Evolutionary conservation across 176 grass and related monocot genomes (phyloP).

Genomic region (Cenchrus americanus): DNA sequence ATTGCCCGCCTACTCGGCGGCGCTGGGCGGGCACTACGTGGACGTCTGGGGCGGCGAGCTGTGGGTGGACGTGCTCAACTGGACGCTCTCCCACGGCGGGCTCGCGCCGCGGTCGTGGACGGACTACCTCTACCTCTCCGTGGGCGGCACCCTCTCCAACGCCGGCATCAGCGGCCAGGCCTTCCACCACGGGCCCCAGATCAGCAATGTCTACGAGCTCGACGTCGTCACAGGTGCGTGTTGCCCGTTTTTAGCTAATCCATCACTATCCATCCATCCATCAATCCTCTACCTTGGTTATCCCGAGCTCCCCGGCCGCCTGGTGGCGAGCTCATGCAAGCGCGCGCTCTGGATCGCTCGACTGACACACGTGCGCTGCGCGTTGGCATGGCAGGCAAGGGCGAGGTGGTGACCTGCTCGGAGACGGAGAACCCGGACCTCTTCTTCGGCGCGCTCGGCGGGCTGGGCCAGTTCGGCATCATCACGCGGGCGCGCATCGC

Average conservation of each 20-base stretch:
- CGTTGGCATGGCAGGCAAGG: slow-evolving; percentile 56
- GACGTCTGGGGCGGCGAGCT: slow-evolving; percentile 90
- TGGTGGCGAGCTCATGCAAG: not conserved
- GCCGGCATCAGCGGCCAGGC: slow-evolving; percentile 90
- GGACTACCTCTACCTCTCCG: slow-evolving; percentile 88
- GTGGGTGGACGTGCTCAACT: slow-evolving; percentile 90
- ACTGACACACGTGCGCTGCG: not conserved
- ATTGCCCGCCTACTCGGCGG: slow-evolving; percentile 62
- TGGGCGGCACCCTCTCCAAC: slow-evolving; percentile 95
- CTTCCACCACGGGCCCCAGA: slow-evolving; percentile 87
- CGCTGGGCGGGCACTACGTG: slow-evolving; percentile 66
- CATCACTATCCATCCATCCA: too few relatives aligned
- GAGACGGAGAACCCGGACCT: slow-evolving; percentile 65
- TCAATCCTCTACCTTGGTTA: not conserved
- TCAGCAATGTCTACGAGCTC: slow-evolving; percentile 83
- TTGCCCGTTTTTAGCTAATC: not conserved
- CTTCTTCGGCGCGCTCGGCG: slow-evolving; percentile 81
- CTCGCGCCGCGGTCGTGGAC: slow-evolving; percentile 92
- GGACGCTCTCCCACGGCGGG: slow-evolving; percentile 73
- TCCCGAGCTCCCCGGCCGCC: not conserved
- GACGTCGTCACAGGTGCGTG: slow-evolving; percentile 79
- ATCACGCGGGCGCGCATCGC: slow-evolving; percentile 94
- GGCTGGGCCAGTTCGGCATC: slow-evolving; percentile 88
- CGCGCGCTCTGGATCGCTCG: not conserved
- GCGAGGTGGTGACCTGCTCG: slow-evolving; percentile 84